Percentiles rank a stretch among this genome's conserved stretches.
phyloP scores from a whole-genome alignment of 2,329 filamentous ascomycete genomes.

The Pseudocercospora cruenta region DNA sequence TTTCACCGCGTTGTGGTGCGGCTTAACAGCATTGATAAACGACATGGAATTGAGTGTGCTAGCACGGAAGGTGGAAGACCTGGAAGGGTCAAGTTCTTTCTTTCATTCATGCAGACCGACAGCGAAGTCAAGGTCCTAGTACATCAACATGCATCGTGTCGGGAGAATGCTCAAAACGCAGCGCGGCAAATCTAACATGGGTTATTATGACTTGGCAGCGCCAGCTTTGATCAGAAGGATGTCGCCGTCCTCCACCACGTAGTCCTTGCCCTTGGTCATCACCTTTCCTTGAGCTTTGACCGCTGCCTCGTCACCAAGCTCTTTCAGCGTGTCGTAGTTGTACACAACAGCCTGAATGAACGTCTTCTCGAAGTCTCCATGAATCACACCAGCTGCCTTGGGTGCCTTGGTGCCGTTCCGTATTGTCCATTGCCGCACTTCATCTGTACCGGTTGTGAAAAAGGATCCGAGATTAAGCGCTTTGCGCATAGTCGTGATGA shows the following conservation, averaged over 20 bases:
- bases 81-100: not conserved
- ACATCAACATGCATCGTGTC: slow-evolving; percentile 14
- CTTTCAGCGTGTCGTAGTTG: slow-evolving; percentile 80
- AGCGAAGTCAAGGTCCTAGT: slow-evolving; percentile 14
- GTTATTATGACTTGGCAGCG: slow-evolving; percentile 65
- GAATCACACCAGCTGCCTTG: slow-evolving; percentile 94
- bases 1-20: not conserved
- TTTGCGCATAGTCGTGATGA: slow-evolving; percentile 91
- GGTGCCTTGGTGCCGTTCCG: slow-evolving; percentile 96
- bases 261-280: slow-evolving; percentile 98
- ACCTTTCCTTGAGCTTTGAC: slow-evolving; percentile 95
- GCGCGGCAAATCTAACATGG: not conserved
- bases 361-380: slow-evolving; percentile 98
- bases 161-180: not conserved
- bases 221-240: slow-evolving; percentile 87
- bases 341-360: slow-evolving; percentile 97
- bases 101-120: slow-evolving; percentile 17
- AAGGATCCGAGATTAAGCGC: slow-evolving; percentile 88
- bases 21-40: not conserved
- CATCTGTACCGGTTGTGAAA: slow-evolving; percentile 94
- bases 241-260: slow-evolving; percentile 82
- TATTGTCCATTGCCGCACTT: slow-evolving; percentile 98
- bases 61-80: not conserved
- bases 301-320: slow-evolving; percentile 83
- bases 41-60: not conserved